phyloP scores from a whole-genome alignment of 352 stramenopile species.

The Pythium myriotylum region DNA sequence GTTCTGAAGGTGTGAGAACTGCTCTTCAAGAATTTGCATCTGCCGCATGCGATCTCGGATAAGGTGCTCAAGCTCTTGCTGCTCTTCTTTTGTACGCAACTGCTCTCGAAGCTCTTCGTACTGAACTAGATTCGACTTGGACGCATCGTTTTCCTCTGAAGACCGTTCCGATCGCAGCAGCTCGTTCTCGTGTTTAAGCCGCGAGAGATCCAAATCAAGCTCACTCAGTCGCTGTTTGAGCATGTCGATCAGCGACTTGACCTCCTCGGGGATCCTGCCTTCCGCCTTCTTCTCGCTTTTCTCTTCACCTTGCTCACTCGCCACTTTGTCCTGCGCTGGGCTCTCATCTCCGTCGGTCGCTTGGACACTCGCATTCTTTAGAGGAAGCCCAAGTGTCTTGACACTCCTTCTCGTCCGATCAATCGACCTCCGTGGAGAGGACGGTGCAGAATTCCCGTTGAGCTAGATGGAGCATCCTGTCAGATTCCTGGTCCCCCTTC shows the following conservation, averaged over 20 bases:
- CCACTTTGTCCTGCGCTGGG: background rate
- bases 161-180: slow-evolving; percentile 37
- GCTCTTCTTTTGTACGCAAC: slow-evolving; percentile 15
- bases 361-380: slow-evolving; percentile 19
- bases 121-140: background rate
- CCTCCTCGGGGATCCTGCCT: background rate
- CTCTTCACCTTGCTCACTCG: background rate
- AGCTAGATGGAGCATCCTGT: too few relatives aligned
- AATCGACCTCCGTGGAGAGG: slow-evolving; percentile 9
- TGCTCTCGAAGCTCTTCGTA: background rate
- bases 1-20: slow-evolving; percentile 47
- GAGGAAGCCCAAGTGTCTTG: slow-evolving; percentile 1
- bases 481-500: too few relatives aligned
- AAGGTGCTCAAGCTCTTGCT: slow-evolving; percentile 34
- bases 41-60: slow-evolving; percentile 43
- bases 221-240: slow-evolving; percentile 44
- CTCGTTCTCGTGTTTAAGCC: slow-evolving; percentile 58
- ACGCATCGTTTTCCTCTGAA: background rate
- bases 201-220: slow-evolving; percentile 49
- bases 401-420: background rate
- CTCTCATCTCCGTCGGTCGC: background rate
- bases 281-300: background rate
- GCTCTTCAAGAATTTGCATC: slow-evolving; percentile 55
- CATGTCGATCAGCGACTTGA: slow-evolving; percentile 31
- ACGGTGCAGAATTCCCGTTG: background rate